These are phyloP conservation scores for Serendipita sp. DNA, from an alignment of 768 basidiomycete genomes.

Conservation along the genomic window DNA sequence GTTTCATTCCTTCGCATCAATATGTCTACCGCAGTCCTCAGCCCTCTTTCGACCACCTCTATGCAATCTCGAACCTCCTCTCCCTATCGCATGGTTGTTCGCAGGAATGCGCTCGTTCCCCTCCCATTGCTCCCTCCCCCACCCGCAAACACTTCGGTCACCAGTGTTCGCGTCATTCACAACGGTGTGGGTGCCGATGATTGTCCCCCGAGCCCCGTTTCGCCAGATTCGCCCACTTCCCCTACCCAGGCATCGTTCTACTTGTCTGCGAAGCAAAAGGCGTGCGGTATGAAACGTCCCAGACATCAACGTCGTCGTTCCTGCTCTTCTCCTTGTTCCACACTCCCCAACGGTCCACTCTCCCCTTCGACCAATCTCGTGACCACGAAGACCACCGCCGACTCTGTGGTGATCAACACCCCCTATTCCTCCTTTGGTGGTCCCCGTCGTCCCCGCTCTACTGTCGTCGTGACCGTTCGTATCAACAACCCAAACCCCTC, in stretches of 20 bases:
- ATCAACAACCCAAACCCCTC: not conserved
- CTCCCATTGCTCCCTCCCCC: slow-evolving; percentile 1
- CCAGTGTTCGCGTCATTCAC: slow-evolving; percentile 1
- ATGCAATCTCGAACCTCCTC: not conserved
- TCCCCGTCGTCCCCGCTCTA: not conserved
- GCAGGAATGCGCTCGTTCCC: slow-evolving; percentile 2
- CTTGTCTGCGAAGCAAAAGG: not conserved
- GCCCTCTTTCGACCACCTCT: not conserved
- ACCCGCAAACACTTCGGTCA: not conserved
- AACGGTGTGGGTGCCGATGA: not conserved
- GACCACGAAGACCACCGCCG: not conserved
- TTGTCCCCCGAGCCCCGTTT: not conserved
- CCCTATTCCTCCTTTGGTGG: not conserved
- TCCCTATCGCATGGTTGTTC: not conserved
- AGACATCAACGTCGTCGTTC: not conserved
- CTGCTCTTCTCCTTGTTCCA: not conserved
- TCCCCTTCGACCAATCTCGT: not conserved
- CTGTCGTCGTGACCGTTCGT: not conserved
- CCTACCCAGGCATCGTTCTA: not conserved
- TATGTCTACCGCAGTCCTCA: no score
- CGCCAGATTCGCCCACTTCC: not conserved
- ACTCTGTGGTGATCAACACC: not conserved
- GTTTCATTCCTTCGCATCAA: no score
- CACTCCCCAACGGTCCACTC: not conserved
- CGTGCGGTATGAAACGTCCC: not conserved